Percentiles rank a stretch among this genome's conserved stretches.
Conservation (phyloP, 2,329 filamentous ascomycete genomes). For the Chrysoporthe deuterocubensis region DNA sequence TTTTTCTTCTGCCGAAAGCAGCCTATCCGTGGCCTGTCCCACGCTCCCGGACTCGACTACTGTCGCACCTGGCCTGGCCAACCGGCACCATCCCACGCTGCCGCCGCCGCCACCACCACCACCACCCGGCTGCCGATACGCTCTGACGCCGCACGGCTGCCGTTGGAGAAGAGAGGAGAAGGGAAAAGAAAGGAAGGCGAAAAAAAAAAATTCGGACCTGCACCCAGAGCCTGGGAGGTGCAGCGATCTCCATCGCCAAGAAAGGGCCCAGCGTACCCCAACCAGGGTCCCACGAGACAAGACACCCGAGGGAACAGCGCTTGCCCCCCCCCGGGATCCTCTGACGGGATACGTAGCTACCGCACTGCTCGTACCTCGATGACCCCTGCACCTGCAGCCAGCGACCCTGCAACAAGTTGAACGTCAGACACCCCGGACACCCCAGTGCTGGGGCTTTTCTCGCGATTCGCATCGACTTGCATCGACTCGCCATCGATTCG, state of each 20-base stretch:
- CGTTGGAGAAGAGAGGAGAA: neutral
- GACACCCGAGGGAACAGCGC: neutral
- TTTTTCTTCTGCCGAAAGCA: conserved; percentile 4
- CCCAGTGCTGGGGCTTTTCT: neutral
- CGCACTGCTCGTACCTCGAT: conserved; percentile 1
- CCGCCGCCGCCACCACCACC: neutral
- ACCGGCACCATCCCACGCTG: neutral
- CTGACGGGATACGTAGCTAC: conserved; percentile 5
- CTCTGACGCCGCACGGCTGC: neutral
- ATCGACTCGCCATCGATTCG: conserved; percentile 8
- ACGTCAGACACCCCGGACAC: conserved; percentile 12
- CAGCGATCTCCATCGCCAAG: neutral
- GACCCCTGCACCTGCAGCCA: conserved; percentile 5
- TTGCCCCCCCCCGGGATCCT: neutral
- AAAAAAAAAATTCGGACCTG: neutral
- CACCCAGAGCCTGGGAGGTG: neutral
- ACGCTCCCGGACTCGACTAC: conserved; percentile 2
- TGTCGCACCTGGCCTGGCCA: neutral
- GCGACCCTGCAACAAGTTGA: conserved; percentile 11
- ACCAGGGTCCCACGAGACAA: neutral
- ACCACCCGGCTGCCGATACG: neutral
- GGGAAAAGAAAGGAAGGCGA: neutral
- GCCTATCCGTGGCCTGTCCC: neutral
- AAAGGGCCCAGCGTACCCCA: neutral
- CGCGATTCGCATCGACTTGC: conserved; percentile 3